Percentiles rank a stretch among this genome's conserved stretches.
These are phyloP conservation scores for Neurospora sp. DNA, from an alignment of 495 filamentous ascomycete genomes.

Conservation along the genomic window DNA sequence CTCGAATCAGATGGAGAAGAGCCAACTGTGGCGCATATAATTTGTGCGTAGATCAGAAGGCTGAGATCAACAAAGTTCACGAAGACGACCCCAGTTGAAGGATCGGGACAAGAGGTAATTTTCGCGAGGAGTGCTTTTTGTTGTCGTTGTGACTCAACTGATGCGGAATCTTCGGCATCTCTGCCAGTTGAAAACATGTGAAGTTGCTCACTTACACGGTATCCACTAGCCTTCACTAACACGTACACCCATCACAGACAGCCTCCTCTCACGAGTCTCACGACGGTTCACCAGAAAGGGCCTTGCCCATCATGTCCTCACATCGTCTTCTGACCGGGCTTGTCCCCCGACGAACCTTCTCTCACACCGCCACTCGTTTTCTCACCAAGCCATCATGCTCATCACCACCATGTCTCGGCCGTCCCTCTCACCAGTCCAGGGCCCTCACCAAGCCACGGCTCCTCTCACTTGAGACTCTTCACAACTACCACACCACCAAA, in stretches of 20 bases:
- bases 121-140: not conserved
- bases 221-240: not conserved
- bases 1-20: not conserved
- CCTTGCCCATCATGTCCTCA: conserved; percentile 3
- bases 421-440: not conserved
- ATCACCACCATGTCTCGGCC: not conserved
- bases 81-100: not conserved
- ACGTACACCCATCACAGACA: not conserved
- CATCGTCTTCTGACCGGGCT: conserved; percentile 6
- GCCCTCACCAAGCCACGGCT: conserved; percentile 6
- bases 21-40: not conserved
- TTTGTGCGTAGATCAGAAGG: not conserved
- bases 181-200: not conserved
- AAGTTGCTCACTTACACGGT: not conserved
- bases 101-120: not conserved
- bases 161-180: not conserved
- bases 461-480: conserved; percentile 6
- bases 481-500: conserved; percentile 12
- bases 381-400: not conserved
- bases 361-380: not conserved
- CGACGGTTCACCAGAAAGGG: not conserved
- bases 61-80: not conserved
- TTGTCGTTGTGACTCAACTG: not conserved
- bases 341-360: conserved; percentile 6
- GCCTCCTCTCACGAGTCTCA: not conserved